phyloP scores from a whole-genome alignment of 768 basidiomycete species.

The Kwoniella bestiolae region DNA sequence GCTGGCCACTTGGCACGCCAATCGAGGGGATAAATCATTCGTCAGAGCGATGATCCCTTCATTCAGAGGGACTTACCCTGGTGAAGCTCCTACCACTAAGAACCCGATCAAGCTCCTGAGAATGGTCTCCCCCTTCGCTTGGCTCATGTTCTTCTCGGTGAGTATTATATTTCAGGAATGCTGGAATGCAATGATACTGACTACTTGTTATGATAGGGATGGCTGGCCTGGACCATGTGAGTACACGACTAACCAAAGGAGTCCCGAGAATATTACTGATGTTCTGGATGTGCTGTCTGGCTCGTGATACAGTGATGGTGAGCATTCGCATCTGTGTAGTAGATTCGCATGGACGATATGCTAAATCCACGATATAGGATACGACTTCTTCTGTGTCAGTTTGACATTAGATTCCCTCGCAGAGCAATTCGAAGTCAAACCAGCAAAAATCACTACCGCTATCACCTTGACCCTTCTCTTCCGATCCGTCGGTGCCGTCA shows the following conservation, averaged over 20 bases:
- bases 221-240: conserved; percentile 78
- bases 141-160: conserved; percentile 55
- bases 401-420: conserved; percentile 54
- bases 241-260: too few species aligned
- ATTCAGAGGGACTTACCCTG: conserved; percentile 5
- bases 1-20: conserved; percentile 46
- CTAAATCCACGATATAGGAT: conserved; percentile 51
- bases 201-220: conserved; percentile 59
- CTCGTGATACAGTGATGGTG: too few species aligned
- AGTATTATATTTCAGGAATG: neutral
- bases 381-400: conserved; percentile 78
- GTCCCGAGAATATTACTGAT: too few species aligned
- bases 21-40: conserved; percentile 44
- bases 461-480: conserved; percentile 94
- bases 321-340: too few species aligned
- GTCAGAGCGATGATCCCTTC: conserved; percentile 41
- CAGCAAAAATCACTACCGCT: conserved; percentile 44
- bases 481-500: conserved; percentile 67
- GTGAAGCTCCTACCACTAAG: conserved; percentile 35
- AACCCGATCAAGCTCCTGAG: conserved; percentile 52
- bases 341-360: conserved; percentile 79
- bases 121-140: conserved; percentile 51
- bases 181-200: neutral
- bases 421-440: conserved; percentile 48
- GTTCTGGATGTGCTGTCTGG: too few species aligned